phyloP scores from a whole-genome alignment of 2,329 filamentous ascomycete species.

The Ceratocystis papillata region DNA sequence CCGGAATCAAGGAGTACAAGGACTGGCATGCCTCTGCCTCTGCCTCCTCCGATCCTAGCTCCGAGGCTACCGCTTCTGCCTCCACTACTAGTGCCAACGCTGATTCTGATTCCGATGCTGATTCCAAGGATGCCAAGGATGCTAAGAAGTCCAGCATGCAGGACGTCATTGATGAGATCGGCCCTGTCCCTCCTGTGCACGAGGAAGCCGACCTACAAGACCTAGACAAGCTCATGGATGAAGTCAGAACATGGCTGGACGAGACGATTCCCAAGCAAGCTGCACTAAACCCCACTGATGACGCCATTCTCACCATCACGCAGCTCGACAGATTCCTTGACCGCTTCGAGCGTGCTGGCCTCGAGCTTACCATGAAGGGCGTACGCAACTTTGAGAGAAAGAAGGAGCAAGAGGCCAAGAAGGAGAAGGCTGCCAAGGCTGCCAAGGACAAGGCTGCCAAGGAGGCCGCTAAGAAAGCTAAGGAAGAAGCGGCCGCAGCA shows the following conservation, averaged over 20 bases:
- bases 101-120: conserved; percentile 35
- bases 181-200: conserved; percentile 56
- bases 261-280: conserved; percentile 60
- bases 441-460: conserved; percentile 36
- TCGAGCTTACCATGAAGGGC: conserved; percentile 60
- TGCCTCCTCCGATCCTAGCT: conserved; percentile 39
- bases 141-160: conserved; percentile 36
- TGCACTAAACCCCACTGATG: conserved; percentile 55
- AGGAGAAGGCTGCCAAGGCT: conserved; percentile 38
- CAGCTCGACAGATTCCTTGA: conserved; percentile 60
- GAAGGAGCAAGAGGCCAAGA: conserved; percentile 36
- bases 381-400: conserved; percentile 46
- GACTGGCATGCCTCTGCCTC: conserved; percentile 45
- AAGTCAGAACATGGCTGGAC: conserved; percentile 62
- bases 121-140: conserved; percentile 44
- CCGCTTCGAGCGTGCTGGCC: conserved; percentile 58
- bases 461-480: conserved; percentile 32
- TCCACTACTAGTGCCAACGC: conserved; percentile 41
- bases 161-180: conserved; percentile 37
- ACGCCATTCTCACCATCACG: conserved; percentile 62
- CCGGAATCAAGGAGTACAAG: conserved; percentile 59
- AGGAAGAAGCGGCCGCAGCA: conserved; percentile 32
- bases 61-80: conserved; percentile 30
- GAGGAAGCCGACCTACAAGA: conserved; percentile 58
- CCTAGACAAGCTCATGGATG: conserved; percentile 51